These are phyloP conservation scores for Inga leiocalycina DNA, from an alignment of 306 rosid genomes.

Conservation along the genomic window DNA sequence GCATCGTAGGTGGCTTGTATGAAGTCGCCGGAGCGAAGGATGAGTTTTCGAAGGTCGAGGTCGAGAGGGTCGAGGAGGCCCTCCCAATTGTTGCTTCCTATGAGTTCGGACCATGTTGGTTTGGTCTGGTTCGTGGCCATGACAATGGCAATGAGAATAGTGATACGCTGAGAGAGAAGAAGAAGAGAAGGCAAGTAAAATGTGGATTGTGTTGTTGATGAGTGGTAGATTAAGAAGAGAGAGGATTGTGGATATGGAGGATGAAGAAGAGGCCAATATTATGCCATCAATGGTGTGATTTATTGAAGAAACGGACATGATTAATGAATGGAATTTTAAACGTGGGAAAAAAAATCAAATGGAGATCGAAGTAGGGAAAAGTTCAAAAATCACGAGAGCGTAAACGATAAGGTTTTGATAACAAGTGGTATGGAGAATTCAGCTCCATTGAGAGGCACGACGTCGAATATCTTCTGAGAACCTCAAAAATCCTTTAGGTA, in stretches of 20 bases:
- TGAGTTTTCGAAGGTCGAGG: constrained; percentile 56
- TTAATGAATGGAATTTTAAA: neutral
- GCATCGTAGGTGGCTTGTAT: constrained; percentile 73
- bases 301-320: neutral
- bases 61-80: constrained; percentile 53
- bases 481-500: neutral
- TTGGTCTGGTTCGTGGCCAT: neutral
- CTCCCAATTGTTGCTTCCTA: constrained; percentile 60
- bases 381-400: neutral
- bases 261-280: neutral
- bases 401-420: neutral
- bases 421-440: neutral
- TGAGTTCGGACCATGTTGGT: constrained; percentile 50
- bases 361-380: neutral
- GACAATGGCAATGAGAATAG: neutral
- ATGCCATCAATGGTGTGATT: neutral
- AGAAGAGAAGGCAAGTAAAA: neutral
- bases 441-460: neutral
- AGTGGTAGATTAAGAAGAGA: neutral
- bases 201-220: neutral
- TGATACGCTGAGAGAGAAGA: neutral
- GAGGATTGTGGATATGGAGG: neutral
- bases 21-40: constrained; percentile 72
- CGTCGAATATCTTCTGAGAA: neutral
- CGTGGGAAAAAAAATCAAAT: neutral